phyloP scores from a whole-genome alignment of 768 basidiomycete species.

The Ramaria sp. region DNA sequence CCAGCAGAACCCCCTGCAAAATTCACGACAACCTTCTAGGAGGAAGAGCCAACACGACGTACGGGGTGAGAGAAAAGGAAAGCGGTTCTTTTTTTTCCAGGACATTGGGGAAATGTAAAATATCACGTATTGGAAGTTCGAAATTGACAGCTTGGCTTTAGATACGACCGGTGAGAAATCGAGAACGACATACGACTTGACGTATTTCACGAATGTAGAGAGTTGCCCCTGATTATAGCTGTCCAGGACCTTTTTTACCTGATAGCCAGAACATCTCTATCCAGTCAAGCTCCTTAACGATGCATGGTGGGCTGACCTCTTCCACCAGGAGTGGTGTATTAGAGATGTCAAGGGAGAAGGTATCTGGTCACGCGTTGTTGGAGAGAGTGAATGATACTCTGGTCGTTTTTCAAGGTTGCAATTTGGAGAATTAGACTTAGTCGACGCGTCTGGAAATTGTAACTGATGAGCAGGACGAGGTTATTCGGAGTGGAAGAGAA shows the following conservation, averaged over 20 bases:
- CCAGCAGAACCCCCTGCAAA: conserved; percentile 62
- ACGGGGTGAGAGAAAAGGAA: conserved; percentile 76
- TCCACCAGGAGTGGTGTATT: conserved; percentile 75
- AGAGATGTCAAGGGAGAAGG: conserved; percentile 87
- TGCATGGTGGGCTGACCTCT: conserved; percentile 67
- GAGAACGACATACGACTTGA: conserved; percentile 53
- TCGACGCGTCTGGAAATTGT: conserved; percentile 53
- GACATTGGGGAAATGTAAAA: conserved; percentile 87
- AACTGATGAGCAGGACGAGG: not conserved
- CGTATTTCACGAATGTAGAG: conserved; percentile 87
- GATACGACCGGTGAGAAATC: not conserved
- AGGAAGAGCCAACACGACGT: conserved; percentile 14
- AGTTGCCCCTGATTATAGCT: conserved; percentile 88
- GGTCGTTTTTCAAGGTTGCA: conserved; percentile 93
- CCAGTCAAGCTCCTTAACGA: conserved; percentile 91
- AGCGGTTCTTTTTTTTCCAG: conserved; percentile 88
- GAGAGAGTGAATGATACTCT: conserved; percentile 65
- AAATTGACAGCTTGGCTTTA: conserved; percentile 10
- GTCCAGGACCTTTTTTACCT: conserved; percentile 58
- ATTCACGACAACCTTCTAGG: not conserved
- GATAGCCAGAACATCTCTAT: conserved; percentile 93
- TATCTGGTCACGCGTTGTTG: conserved; percentile 68
- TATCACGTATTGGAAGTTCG: conserved; percentile 84
- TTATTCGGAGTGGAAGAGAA: not conserved
- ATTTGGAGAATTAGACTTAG: conserved; percentile 73